Percentiles rank a stretch among this genome's conserved stretches.
Evolutionary conservation across 2,329 filamentous ascomycete species (phyloP).

Genomic region (Metarhizium humberi): DNA sequence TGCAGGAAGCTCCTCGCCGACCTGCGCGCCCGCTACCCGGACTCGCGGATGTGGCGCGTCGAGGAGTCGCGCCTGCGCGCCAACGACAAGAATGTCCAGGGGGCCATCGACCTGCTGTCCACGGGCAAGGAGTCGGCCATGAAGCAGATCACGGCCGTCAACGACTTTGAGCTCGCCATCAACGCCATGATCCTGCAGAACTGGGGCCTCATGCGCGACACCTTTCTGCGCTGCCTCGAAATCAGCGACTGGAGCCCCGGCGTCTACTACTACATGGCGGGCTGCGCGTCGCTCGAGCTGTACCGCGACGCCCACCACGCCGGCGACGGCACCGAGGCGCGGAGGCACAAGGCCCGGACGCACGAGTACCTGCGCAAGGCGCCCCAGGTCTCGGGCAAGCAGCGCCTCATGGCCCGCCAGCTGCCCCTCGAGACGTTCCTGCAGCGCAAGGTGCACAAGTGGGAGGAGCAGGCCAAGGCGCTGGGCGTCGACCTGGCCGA

Average conservation of each 20-base stretch:
- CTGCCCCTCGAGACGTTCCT: constrained; percentile 86
- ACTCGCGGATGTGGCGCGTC: constrained; percentile 75
- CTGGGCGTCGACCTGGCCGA: constrained; percentile 64
- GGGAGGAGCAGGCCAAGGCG: constrained; percentile 67
- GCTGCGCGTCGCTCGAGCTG: constrained; percentile 66
- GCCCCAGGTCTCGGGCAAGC: constrained; percentile 68
- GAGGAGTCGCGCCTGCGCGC: constrained; percentile 76
- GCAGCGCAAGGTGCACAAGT: constrained; percentile 74
- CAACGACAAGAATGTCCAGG: constrained; percentile 54
- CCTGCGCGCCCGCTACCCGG: constrained; percentile 72
- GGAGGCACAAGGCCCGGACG: constrained; percentile 51
- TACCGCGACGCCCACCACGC: constrained; percentile 54
- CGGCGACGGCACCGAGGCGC: constrained; percentile 31
- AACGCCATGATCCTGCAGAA: constrained; percentile 70
- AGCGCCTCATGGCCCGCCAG: constrained; percentile 81
- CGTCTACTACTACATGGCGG: constrained; percentile 84
- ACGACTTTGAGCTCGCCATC: constrained; percentile 75
- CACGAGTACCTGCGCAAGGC: constrained; percentile 63
- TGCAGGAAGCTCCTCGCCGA: constrained; percentile 58
- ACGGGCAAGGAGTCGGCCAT: constrained; percentile 58
- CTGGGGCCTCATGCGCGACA: constrained; percentile 63
- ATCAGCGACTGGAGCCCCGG: constrained; percentile 88
- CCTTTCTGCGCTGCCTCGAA: constrained; percentile 66
- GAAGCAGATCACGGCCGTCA: constrained; percentile 79
- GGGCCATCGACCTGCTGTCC: constrained; percentile 57